Evolutionary conservation across 768 basidiomycete genomes (phyloP).

Genomic region (Xanthoconium purpureum): DNA sequence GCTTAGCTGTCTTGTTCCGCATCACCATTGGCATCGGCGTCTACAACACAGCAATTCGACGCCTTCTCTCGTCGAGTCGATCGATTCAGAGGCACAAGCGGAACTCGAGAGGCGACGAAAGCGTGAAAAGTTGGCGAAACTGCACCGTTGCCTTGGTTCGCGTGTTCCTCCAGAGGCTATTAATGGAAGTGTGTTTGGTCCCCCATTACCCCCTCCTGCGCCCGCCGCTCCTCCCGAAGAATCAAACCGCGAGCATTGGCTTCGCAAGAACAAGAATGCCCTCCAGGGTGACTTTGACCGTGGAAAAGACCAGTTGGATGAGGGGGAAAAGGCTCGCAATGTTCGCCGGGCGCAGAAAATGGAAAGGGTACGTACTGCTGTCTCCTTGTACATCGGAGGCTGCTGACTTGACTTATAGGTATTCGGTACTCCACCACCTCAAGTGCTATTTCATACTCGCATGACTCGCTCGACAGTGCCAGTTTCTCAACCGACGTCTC

Average conservation of each 20-base stretch:
- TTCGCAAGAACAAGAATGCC: slow-evolving; percentile 47
- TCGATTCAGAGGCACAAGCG: slow-evolving; percentile 50
- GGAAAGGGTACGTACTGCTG: slow-evolving; percentile 61
- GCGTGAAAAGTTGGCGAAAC: slow-evolving; percentile 73
- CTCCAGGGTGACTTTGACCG: slow-evolving; percentile 56
- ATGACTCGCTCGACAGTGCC: slow-evolving; percentile 36
- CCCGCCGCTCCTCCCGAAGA: slow-evolving; percentile 21
- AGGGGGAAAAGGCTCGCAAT: slow-evolving; percentile 73
- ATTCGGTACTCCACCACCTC: slow-evolving; percentile 79
- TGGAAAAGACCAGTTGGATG: slow-evolving; percentile 66
- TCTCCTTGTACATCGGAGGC: not conserved
- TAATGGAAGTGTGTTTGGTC: slow-evolving; percentile 41
- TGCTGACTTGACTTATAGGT: slow-evolving; percentile 44
- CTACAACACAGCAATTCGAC: slow-evolving; percentile 39
- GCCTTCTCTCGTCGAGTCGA: slow-evolving; percentile 46
- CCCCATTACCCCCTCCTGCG: slow-evolving; percentile 32
- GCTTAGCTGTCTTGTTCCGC: slow-evolving; percentile 30
- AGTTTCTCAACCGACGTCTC: slow-evolving; percentile 29
- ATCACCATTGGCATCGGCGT: slow-evolving; percentile 16
- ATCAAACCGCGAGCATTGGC: slow-evolving; percentile 38
- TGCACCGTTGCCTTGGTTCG: slow-evolving; percentile 85
- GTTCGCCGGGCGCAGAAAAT: slow-evolving; percentile 81
- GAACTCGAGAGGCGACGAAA: slow-evolving; percentile 67
- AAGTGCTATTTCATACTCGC: slow-evolving; percentile 72
- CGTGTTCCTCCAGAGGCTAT: slow-evolving; percentile 70